These are phyloP conservation scores for Periconia sp. DNA, from an alignment of 2,329 filamentous ascomycete genomes.

Conservation along the genomic window DNA sequence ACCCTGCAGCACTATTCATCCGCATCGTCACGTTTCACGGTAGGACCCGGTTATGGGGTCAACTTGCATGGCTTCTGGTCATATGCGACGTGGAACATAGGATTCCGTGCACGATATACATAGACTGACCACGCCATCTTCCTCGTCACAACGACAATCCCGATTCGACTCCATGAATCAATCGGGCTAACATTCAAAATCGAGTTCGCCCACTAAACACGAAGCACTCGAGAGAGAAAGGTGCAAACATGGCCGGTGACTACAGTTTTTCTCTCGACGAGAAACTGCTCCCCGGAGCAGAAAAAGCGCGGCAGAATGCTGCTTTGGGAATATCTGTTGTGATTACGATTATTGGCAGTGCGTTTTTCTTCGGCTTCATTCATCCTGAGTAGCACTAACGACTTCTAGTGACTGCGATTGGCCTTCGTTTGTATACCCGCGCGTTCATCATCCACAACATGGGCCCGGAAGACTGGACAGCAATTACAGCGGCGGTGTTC, in stretches of 20 bases:
- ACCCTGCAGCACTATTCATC: slow-evolving; percentile 3
- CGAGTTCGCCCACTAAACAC: background rate
- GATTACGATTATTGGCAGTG: slow-evolving; percentile 23
- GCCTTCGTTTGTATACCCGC: slow-evolving; percentile 25
- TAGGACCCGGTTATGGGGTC: slow-evolving; percentile 4
- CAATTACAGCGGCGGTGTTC: slow-evolving; percentile 21
- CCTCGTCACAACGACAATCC: background rate
- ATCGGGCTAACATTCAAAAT: background rate
- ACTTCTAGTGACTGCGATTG: slow-evolving; percentile 17
- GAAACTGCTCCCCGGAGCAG: slow-evolving; percentile 15
- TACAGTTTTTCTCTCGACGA: slow-evolving; percentile 6
- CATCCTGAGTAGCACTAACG: background rate
- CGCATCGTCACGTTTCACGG: slow-evolving; percentile 17
- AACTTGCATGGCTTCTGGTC: background rate
- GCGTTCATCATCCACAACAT: slow-evolving; percentile 27
- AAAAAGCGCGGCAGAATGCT: slow-evolving; percentile 20
- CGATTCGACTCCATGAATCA: background rate
- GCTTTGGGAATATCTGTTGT: slow-evolving; percentile 16
- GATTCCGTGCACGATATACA: background rate
- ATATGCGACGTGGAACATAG: background rate
- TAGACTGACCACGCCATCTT: background rate
- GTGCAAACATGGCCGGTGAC: slow-evolving; percentile 10
- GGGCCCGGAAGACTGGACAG: slow-evolving; percentile 31
- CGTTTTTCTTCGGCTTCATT: background rate
- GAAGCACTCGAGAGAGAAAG: background rate